Percentiles rank a stretch among this genome's conserved stretches.
Conservation (phyloP, 2,329 filamentous ascomycete species). For the Fusarium algeriense region DNA sequence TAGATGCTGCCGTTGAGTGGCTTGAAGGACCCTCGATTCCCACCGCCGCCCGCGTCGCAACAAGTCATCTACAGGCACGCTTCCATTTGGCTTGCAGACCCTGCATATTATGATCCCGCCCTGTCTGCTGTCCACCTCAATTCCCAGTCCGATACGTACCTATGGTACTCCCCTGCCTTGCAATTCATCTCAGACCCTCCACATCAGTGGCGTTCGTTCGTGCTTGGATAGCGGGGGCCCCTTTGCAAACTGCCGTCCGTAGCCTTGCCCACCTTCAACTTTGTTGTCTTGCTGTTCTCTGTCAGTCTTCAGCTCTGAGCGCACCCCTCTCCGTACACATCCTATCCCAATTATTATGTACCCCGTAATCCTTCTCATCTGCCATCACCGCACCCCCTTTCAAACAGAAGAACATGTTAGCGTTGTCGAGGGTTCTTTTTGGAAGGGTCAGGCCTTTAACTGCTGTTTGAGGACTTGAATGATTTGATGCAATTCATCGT, state of each 20-base stretch:
- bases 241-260: constrained; percentile 51
- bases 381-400: constrained; percentile 41
- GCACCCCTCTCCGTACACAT: constrained; percentile 38
- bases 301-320: constrained; percentile 22
- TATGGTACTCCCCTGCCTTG: constrained; percentile 23
- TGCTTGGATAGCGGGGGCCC: constrained; percentile 43
- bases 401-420: constrained; percentile 15
- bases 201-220: constrained; percentile 49
- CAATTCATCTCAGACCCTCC: constrained; percentile 49
- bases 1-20: constrained; percentile 49
- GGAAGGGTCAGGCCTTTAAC: constrained; percentile 40
- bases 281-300: constrained; percentile 25
- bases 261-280: constrained; percentile 48
- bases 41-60: constrained; percentile 38
- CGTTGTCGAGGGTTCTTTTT: constrained; percentile 13
- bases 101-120: constrained; percentile 48
- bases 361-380: constrained; percentile 39
- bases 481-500: constrained; percentile 2
- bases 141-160: constrained; percentile 45
- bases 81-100: constrained; percentile 44
- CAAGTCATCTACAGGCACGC: constrained; percentile 40
- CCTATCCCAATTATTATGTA: constrained; percentile 28
- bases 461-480: constrained; percentile 17
- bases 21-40: constrained; percentile 45
- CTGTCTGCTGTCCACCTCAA: constrained; percentile 43